These are phyloP conservation scores for Phialophora macrospora DNA, from an alignment of 2,329 filamentous ascomycete species.

Conservation along the genomic window DNA sequence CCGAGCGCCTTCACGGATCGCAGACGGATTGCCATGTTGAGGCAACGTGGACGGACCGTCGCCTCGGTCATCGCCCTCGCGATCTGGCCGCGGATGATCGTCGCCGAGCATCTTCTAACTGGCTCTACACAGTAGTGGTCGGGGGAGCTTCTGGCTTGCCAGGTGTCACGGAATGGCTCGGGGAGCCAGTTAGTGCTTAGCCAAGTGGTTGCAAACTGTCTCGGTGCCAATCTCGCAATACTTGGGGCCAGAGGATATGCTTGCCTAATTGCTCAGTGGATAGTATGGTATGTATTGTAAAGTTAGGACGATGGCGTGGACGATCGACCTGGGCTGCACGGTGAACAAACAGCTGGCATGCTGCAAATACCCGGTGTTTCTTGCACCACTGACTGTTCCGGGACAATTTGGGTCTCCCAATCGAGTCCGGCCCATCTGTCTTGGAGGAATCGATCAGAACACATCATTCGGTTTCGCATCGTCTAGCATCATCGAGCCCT, in stretches of 20 bases:
- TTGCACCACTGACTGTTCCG: neutral
- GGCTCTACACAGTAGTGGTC: neutral
- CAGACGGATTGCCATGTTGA: neutral
- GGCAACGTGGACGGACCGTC: neutral
- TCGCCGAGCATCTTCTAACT: neutral
- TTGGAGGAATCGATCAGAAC: neutral
- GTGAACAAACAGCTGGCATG: neutral
- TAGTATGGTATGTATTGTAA: neutral
- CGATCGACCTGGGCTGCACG: neutral
- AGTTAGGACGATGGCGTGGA: neutral
- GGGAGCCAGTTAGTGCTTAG: conserved; percentile 10
- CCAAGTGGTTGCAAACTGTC: conserved; percentile 9
- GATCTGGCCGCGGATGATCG: conserved; percentile 7
- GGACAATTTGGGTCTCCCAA: neutral
- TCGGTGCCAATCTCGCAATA: conserved; percentile 14
- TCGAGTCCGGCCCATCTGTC: neutral
- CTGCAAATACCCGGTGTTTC: neutral
- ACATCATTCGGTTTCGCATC: neutral
- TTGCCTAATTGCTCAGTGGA: neutral
- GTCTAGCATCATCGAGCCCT: neutral
- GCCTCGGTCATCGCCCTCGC: conserved; percentile 20
- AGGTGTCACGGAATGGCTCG: neutral
- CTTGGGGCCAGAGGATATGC: conserved; percentile 1
- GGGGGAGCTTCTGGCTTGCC: neutral
- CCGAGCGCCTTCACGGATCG: neutral